A percentile compares a stretch with the other conserved stretches of the same genome.
phyloP scores from a whole-genome alignment of 768 basidiomycete genomes.

The Russula compacta region DNA sequence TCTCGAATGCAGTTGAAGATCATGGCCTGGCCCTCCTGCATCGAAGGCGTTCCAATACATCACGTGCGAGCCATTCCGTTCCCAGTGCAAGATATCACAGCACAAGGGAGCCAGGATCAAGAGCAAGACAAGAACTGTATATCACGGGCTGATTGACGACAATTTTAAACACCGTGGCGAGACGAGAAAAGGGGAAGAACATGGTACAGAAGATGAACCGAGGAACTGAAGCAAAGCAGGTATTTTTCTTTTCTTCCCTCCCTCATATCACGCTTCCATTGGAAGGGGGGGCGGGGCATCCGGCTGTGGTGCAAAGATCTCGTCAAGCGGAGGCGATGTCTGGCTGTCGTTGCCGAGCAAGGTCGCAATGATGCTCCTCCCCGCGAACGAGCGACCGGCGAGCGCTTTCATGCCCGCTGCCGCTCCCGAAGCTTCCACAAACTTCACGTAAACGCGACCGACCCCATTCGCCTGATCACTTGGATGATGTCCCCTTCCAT shows the following conservation, averaged over 20 bases:
- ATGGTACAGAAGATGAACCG: neutral
- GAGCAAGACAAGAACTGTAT: neutral
- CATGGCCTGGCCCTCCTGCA: no score
- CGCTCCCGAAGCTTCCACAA: conserved; percentile 51
- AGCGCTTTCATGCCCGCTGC: conserved; percentile 70
- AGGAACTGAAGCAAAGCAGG: neutral
- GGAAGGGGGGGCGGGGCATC: conserved; percentile 76
- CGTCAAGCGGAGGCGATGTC: conserved; percentile 70
- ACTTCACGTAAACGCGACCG: conserved; percentile 94
- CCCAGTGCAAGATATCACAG: no score
- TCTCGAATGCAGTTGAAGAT: no score
- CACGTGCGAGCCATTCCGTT: no score
- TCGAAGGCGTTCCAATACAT: no score
- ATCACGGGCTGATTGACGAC: neutral
- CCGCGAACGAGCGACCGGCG: conserved; percentile 84
- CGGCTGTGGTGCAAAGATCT: conserved; percentile 80
- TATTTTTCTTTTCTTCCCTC: neutral
- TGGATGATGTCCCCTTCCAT: conserved; percentile 13
- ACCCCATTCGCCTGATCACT: conserved; percentile 84
- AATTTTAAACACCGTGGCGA: neutral
- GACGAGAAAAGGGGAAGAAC: neutral
- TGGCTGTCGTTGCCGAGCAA: conserved; percentile 75
- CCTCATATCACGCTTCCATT: conserved; percentile 18
- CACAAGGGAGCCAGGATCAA: no score
- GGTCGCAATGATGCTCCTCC: conserved; percentile 80